A percentile compares a stretch with the other conserved stretches of the same genome.
phyloP scores from a whole-genome alignment of 1,139 yeast species.

The Arxiozyma slooffiae region DNA sequence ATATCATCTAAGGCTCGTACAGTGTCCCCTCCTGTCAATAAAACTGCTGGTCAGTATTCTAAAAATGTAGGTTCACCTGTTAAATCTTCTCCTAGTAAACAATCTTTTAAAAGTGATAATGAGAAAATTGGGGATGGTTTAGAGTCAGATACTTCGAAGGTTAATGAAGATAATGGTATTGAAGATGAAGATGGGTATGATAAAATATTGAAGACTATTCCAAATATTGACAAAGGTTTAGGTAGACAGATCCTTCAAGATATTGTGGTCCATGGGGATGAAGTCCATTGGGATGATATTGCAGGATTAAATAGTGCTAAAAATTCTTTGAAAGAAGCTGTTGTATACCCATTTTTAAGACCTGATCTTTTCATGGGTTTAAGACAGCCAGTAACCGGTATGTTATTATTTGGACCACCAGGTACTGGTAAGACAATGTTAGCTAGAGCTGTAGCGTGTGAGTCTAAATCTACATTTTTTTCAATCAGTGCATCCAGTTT shows the following conservation, averaged over 20 bases:
- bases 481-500: conserved; percentile 86
- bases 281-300: conserved; percentile 93
- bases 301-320: conserved; percentile 91
- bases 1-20: not conserved
- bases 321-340: conserved; percentile 85
- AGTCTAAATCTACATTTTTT: conserved; percentile 87
- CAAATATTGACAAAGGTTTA: conserved; percentile 50
- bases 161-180: not conserved
- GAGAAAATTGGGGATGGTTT: not conserved
- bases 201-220: conserved; percentile 31
- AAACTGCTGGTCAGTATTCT: not conserved
- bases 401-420: conserved; percentile 94
- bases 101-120: not conserved
- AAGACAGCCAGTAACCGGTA: conserved; percentile 93
- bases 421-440: conserved; percentile 98
- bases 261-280: conserved; percentile 88
- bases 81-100: not conserved
- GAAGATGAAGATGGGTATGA: conserved; percentile 23
- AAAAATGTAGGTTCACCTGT: not conserved
- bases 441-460: conserved; percentile 96
- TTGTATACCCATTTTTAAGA: conserved; percentile 87
- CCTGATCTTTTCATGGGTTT: conserved; percentile 89
- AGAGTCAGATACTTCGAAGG: not conserved
- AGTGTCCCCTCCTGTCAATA: not conserved
- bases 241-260: conserved; percentile 84